These are phyloP conservation scores for Globisporangium radiosum DNA, from an alignment of 352 stramenopile genomes.

Conservation along the genomic window DNA sequence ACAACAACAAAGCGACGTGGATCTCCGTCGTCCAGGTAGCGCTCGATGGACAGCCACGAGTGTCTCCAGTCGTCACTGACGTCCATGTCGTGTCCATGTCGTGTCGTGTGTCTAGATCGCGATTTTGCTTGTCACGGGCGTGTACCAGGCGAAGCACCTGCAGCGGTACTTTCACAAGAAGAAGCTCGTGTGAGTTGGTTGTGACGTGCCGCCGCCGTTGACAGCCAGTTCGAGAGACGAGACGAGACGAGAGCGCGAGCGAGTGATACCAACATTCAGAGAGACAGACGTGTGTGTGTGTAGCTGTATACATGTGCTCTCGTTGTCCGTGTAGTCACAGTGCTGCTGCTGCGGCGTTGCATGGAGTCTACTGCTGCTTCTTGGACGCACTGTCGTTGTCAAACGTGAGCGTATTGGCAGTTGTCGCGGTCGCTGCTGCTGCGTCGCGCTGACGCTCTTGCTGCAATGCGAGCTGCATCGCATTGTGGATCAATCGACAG, in stretches of 20 bases:
- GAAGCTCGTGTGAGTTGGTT: conserved; percentile 57
- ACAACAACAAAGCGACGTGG: conserved; percentile 75
- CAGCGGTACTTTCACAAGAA: conserved; percentile 83
- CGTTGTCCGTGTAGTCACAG: too few relatives aligned
- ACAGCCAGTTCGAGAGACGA: neutral
- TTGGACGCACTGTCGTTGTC: conserved; percentile 1
- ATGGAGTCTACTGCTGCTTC: neutral
- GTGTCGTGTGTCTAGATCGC: conserved; percentile 33
- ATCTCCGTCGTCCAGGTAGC: conserved; percentile 70
- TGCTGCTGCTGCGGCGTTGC: neutral
- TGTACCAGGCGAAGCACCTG: conserved; percentile 79
- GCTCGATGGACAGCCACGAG: neutral
- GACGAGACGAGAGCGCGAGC: neutral
- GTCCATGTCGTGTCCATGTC: neutral
- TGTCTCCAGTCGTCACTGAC: neutral
- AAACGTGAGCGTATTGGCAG: conserved; percentile 1
- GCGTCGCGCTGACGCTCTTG: conserved; percentile 44
- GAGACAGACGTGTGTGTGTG: neutral
- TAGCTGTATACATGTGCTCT: too few relatives aligned
- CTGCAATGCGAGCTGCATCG: conserved; percentile 62
- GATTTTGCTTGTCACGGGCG: conserved; percentile 54
- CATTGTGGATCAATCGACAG: conserved; percentile 75
- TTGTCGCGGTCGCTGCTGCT: conserved; percentile 6
- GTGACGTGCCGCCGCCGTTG: neutral
- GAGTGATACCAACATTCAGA: neutral